phyloP scores from a whole-genome alignment of 2,329 filamentous ascomycete species.

The Trichoderma simmonsii region DNA sequence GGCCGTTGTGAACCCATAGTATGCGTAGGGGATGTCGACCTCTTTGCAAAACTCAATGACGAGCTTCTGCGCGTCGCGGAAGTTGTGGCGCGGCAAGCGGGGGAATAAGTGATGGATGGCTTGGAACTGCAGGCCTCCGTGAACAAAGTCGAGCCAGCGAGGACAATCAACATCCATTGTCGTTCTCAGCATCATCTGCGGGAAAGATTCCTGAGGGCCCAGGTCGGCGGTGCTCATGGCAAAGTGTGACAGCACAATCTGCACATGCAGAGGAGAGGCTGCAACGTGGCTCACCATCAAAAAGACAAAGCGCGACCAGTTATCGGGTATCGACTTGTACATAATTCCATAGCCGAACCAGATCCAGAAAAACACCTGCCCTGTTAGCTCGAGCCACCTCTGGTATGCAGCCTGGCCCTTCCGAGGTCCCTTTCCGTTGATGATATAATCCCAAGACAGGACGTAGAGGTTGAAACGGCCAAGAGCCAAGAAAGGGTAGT shows the following conservation, averaged over 20 bases:
- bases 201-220: slow-evolving; percentile 62
- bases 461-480: slow-evolving; percentile 72
- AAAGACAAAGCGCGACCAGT: slow-evolving; percentile 56
- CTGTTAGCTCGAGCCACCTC: slow-evolving; percentile 62
- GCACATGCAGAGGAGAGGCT: slow-evolving; percentile 66
- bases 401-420: slow-evolving; percentile 61
- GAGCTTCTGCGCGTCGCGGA: slow-evolving; percentile 53
- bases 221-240: slow-evolving; percentile 67
- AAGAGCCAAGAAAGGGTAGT: slow-evolving; percentile 65
- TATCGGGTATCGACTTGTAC: slow-evolving; percentile 57
- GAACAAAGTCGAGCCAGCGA: slow-evolving; percentile 67
- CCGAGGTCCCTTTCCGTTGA: slow-evolving; percentile 54
- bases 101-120: slow-evolving; percentile 69
- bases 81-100: slow-evolving; percentile 65
- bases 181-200: slow-evolving; percentile 66
- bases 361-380: slow-evolving; percentile 57
- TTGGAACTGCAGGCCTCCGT: slow-evolving; percentile 71
- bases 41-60: slow-evolving; percentile 20
- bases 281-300: slow-evolving; percentile 62
- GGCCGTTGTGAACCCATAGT: slow-evolving; percentile 17
- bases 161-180: slow-evolving; percentile 75
- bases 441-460: slow-evolving; percentile 61
- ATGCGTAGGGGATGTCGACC: slow-evolving; percentile 19
- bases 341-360: slow-evolving; percentile 66
- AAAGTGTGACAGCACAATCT: slow-evolving; percentile 71